Evolutionary conservation across 768 basidiomycete genomes (phyloP), one percentile per base, ranked within the genome.

Genomic region (Dacryopinax spathularia): DNA sequence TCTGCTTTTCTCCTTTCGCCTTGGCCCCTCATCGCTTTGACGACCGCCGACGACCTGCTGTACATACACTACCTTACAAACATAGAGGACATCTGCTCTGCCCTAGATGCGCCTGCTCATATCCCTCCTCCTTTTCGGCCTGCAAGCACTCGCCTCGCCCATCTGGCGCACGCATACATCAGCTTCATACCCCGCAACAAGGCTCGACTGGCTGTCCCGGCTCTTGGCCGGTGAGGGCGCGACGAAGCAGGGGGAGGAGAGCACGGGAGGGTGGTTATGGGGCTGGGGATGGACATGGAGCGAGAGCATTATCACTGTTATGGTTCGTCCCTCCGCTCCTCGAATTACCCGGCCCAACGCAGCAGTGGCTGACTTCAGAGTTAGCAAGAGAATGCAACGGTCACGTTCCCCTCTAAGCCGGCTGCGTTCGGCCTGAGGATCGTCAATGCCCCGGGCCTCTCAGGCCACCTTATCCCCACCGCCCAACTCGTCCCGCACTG

Each of bases 381-480:
- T 10, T 31, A 5, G 48, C 10, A 56, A 29, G 48, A 56, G 15
- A 56, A 56, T 31, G 15, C 89, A 0, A 77, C 84, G 0, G 76
- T 91, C 64, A 82, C 81, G 1, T 91, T 88, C 71, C 77, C 78
- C 59, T 87, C 90, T 5, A 79, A 88, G 60, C 77, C 77, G 75
- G 89, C 89, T 62, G 81, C 85, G 0, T 92, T 92, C 72, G 89
- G 89, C 13, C 80, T 81, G 3, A 62, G 63, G 7, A 68, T 68
- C 66, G 63, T 60, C 25, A 84, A 88, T 66, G 82, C 89, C 16
- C 67, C 66, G 22, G 66, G 66, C 31, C 79, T 88, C 60, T 73
- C 86, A 59, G 87, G 86, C 37, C 87, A 88, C 73, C 82, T 87
- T 64, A 83, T 88, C 63, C 85, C 86, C 6, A 72, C 86, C 34